These are phyloP conservation scores for Komagataella pseudopastoris DNA, from an alignment of 805 yeast genomes.

Conservation along the genomic window DNA sequence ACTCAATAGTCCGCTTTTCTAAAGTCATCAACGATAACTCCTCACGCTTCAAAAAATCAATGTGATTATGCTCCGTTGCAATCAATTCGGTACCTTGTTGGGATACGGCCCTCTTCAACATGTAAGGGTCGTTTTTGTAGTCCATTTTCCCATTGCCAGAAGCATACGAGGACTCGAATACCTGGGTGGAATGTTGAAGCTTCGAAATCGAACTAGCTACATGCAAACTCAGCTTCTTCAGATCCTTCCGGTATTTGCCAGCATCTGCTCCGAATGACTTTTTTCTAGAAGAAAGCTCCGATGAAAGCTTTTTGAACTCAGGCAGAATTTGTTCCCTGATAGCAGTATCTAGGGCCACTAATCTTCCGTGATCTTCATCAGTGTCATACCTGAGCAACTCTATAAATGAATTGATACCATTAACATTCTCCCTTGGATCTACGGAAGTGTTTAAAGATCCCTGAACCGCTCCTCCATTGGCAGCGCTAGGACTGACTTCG, in stretches of 20 bases:
- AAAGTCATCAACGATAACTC: constrained; percentile 25
- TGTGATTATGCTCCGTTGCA: constrained; percentile 28
- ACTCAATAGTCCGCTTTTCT: constrained; percentile 29
- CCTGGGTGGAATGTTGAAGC: constrained; percentile 10
- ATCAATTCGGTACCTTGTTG: constrained; percentile 26
- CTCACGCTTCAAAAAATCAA: constrained; percentile 26
- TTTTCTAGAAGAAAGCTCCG: constrained; percentile 27
- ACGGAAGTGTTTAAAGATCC: constrained; percentile 9
- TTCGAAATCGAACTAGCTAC: constrained; percentile 16
- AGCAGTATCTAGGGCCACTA: constrained; percentile 23
- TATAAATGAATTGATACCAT: constrained; percentile 14
- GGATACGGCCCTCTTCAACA: constrained; percentile 23
- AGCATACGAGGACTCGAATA: constrained; percentile 7
- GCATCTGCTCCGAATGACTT: constrained; percentile 23
- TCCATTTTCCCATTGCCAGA: constrained; percentile 14
- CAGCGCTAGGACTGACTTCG: constrained; percentile 13
- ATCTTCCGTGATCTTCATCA: constrained; percentile 19
- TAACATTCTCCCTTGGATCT: not conserved
- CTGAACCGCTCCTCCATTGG: constrained; percentile 8
- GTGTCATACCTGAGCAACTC: constrained; percentile 11
- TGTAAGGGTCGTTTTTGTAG: constrained; percentile 30
- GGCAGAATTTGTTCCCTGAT: constrained; percentile 25
- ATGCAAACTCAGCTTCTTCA: constrained; percentile 21
- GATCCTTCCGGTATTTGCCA: constrained; percentile 22
- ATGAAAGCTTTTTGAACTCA: constrained; percentile 23